These are phyloP conservation scores for Anthracocystis walkeri DNA, from an alignment of 1,284 basidiomycete species.

Conservation along the genomic window DNA sequence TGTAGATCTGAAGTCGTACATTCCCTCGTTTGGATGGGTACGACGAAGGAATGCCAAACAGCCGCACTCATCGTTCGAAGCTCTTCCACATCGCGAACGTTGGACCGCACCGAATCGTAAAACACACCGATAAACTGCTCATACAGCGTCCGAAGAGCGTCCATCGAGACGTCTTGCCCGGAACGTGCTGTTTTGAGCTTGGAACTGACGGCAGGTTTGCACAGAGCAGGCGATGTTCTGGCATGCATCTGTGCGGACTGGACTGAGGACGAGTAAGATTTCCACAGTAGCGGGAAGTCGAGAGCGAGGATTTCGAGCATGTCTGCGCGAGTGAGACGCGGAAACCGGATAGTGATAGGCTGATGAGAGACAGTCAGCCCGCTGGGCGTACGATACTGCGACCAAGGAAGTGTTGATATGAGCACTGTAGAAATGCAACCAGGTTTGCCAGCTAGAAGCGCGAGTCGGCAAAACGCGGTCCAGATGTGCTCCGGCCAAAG, in stretches of 20 bases:
- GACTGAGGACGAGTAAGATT: conserved; percentile 32
- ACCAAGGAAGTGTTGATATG: conserved; percentile 55
- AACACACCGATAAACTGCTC: conserved; percentile 47
- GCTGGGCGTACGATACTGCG: conserved; percentile 49
- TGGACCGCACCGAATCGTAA: conserved; percentile 58
- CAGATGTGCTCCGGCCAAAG: conserved; percentile 64
- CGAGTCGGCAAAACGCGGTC: conserved; percentile 54
- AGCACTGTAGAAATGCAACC: conserved; percentile 50
- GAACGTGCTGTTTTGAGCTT: conserved; percentile 26
- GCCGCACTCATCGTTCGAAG: conserved; percentile 51
- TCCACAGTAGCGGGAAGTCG: conserved; percentile 37
- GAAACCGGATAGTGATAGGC: conserved; percentile 53
- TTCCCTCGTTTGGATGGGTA: conserved; percentile 51
- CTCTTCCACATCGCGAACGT: conserved; percentile 57
- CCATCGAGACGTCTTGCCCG: conserved; percentile 18
- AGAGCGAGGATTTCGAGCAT: conserved; percentile 45
- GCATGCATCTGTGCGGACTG: conserved; percentile 43
- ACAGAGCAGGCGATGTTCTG: conserved; percentile 23
- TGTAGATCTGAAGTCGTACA: conserved; percentile 29
- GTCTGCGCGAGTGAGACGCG: conserved; percentile 45
- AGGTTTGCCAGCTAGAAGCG: conserved; percentile 27
- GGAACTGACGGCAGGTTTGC: conserved; percentile 8
- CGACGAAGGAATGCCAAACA: conserved; percentile 59
- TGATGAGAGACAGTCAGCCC: conserved; percentile 48
- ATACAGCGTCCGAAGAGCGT: conserved; percentile 33